A percentile compares a stretch with the other conserved stretches of the same genome.
Conservation (phyloP, 495 filamentous ascomycete genomes). For the Aspergillus ellipticus region DNA sequence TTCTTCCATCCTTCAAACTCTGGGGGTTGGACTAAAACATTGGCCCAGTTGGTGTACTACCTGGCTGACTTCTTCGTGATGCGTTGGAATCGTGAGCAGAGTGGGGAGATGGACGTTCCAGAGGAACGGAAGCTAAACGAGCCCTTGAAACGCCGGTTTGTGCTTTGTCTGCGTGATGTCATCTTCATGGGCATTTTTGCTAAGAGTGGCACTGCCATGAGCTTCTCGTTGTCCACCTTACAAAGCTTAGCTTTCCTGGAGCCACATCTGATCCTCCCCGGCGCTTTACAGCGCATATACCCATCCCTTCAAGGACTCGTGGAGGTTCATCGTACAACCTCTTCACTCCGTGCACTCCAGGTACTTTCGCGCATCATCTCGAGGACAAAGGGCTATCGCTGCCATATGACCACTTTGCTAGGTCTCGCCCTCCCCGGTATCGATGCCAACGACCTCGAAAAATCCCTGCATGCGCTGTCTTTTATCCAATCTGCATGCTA, state of each 20-base stretch:
- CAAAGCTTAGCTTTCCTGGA: constrained; percentile 88
- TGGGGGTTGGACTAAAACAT: constrained; percentile 82
- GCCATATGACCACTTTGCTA: constrained; percentile 88
- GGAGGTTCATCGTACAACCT: constrained; percentile 94
- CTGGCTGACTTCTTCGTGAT: constrained; percentile 96
- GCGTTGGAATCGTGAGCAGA: constrained; percentile 93
- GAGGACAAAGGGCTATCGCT: constrained; percentile 86
- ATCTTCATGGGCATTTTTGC: constrained; percentile 98
- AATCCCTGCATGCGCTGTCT: constrained; percentile 88
- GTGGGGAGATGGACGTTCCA: constrained; percentile 83
- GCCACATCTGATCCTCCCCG: constrained; percentile 87
- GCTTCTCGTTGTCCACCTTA: constrained; percentile 82
- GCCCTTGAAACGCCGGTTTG: constrained; percentile 81
- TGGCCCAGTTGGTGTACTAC: constrained; percentile 89
- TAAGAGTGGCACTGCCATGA: constrained; percentile 87
- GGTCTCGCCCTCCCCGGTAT: constrained; percentile 92
- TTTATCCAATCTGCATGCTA: constrained; percentile 95
- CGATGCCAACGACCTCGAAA: constrained; percentile 96
- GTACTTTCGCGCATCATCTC: constrained; percentile 86
- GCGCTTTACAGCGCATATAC: constrained; percentile 92
- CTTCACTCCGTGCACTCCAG: constrained; percentile 85
- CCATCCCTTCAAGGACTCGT: constrained; percentile 93
- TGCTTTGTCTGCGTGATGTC: constrained; percentile 84
- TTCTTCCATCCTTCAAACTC: constrained; percentile 99
- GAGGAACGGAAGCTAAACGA: constrained; percentile 72